Evolutionary conservation across 1,284 basidiomycete genomes (phyloP), one percentile per base, ranked within the genome.

Genomic region (Taiwanofungus camphoratus): DNA sequence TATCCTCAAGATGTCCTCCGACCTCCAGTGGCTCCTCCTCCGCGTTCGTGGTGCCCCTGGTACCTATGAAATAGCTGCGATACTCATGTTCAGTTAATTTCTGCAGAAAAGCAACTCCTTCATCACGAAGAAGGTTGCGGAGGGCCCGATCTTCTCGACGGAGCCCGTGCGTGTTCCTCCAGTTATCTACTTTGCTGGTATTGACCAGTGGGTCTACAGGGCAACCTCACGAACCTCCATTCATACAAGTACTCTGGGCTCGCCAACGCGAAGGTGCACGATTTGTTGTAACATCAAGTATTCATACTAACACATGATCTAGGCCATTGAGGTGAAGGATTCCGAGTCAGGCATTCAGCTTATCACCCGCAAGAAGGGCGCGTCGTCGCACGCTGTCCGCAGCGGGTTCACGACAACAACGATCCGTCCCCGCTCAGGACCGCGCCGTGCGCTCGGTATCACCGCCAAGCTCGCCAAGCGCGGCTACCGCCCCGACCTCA

Each of bases 1-100:
- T 45, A 41, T 49, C 52, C 50, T 62, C 68, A 77, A 69, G 61
- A 86, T 87, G 83, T 87, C 86, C 56, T 60, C 66, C 70, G 90
- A 93, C 67, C 86, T 93, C 66, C 76, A 91, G 72, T 94, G 91
- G 91, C 81, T 91, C 64, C 84, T 93, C 55, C 65, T 92, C 68
- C 87, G 91, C 60, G 86, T 89, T 58, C 60, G 84, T 79, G 32
- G 33, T 26, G 15, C 15, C 19, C 16, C 39, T 15, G 19, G 12
- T 8, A 15, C 22, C 43, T 22, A 37, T 23, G 33, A 34, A 20
- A 23, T 19, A 13, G 20, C 15, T 7, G 37, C 36, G 2, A 18
- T 38, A 24, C 44, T 48, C 26, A 54, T 27, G 8, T 4, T 15
- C 18, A 13, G 11, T n/a, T 24, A 9, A 18, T 15, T 2, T 24